phyloP scores from a whole-genome alignment of 768 basidiomycete species.

The Lactarius indigo region DNA sequence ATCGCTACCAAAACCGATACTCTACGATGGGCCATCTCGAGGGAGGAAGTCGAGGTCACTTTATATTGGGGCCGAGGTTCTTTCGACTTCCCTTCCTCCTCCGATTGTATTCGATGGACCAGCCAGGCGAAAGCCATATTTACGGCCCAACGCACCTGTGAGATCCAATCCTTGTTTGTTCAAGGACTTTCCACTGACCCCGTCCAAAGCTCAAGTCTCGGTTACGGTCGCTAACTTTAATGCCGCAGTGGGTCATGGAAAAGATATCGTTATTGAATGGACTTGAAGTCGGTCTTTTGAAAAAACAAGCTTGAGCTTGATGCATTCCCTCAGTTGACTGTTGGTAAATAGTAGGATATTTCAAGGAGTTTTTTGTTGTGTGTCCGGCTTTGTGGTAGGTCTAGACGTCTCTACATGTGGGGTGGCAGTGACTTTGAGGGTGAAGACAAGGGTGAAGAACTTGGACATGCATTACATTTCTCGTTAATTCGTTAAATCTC shows the following conservation, averaged over 20 bases:
- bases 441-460: neutral
- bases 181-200: neutral
- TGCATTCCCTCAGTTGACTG: neutral
- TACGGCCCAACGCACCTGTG: neutral
- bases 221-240: neutral
- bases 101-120: slow-evolving; percentile 47
- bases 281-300: neutral
- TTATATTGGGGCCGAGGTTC: slow-evolving; percentile 13
- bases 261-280: neutral
- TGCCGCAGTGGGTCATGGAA: neutral
- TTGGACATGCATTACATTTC: neutral
- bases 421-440: neutral
- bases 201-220: neutral
- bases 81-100: slow-evolving; percentile 33
- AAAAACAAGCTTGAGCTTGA: neutral
- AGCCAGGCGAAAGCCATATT: slow-evolving; percentile 27
- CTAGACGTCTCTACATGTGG: neutral
- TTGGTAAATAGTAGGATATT: neutral
- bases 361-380: neutral
- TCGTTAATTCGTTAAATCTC: neutral
- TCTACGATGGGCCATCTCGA: slow-evolving; percentile 19
- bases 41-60: slow-evolving; percentile 21
- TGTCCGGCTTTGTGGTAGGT: neutral
- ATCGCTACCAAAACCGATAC: slow-evolving; percentile 21
- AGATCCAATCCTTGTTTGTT: neutral